A percentile compares a stretch with the other conserved stretches of the same genome.
Conservation (phyloP, 495 filamentous ascomycete genomes). For the Tuber indicum region DNA sequence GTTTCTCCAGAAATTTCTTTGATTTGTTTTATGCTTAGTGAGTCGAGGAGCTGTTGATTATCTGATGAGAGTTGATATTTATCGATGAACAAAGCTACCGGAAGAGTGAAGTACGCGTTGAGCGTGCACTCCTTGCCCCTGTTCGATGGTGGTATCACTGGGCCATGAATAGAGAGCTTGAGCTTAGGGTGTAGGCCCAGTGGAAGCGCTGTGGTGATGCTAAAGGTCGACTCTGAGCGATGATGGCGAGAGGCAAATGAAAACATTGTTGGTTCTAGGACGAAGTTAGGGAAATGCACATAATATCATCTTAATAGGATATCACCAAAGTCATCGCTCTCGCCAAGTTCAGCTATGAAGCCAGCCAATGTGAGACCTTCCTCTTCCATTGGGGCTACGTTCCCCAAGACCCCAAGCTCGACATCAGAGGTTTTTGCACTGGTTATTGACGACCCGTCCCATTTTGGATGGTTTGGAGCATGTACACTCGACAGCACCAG, state of each 20-base stretch:
- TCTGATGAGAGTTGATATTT: constrained; percentile 66
- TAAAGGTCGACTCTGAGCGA: constrained; percentile 47
- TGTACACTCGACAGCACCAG: constrained; percentile 51
- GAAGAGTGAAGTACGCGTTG: constrained; percentile 80
- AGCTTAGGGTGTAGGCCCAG: constrained; percentile 86
- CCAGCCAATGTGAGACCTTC: constrained; percentile 75
- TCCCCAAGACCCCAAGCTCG: constrained; percentile 76
- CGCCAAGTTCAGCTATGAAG: constrained; percentile 68
- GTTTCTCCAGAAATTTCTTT: constrained; percentile 68
- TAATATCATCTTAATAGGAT: constrained; percentile 36
- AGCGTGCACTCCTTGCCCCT: constrained; percentile 53
- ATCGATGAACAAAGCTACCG: constrained; percentile 76
- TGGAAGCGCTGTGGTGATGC: constrained; percentile 56
- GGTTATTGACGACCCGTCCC: constrained; percentile 44
- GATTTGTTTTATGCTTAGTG: constrained; percentile 65
- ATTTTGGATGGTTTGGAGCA: constrained; percentile 51
- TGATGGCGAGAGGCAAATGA: constrained; percentile 87
- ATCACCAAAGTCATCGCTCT: constrained; percentile 62
- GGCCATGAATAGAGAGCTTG: constrained; percentile 50
- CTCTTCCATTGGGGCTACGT: constrained; percentile 53
- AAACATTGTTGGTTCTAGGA: constrained; percentile 66
- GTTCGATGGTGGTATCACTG: constrained; percentile 43
- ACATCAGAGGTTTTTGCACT: constrained; percentile 45
- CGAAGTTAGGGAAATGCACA: constrained; percentile 13
- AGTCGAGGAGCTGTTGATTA: constrained; percentile 63